Evolutionary conservation across 805 yeast species (phyloP).

Genomic region (Myxozyma melibiosi): DNA sequence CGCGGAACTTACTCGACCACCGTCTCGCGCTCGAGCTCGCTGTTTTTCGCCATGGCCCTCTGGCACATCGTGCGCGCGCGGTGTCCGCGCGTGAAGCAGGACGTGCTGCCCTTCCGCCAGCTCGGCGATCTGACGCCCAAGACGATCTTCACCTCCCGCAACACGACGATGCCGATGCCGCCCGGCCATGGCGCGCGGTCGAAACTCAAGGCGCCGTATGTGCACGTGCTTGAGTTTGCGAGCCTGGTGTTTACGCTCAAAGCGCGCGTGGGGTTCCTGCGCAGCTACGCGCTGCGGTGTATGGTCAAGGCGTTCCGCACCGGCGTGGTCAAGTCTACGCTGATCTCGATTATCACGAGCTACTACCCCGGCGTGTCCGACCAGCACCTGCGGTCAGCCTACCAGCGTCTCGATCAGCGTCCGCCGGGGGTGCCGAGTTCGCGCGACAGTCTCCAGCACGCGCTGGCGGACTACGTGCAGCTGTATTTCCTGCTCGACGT

Average conservation of each 20-base stretch:
- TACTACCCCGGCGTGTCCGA: slow-evolving; percentile 12
- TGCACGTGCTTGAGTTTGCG: slow-evolving; percentile 22
- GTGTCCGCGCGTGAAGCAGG: not conserved
- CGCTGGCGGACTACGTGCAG: slow-evolving; percentile 17
- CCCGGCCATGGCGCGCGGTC: not conserved
- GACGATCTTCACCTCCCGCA: slow-evolving; percentile 6
- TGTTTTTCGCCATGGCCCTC: slow-evolving; percentile 10
- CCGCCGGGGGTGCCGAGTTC: slow-evolving; percentile 1
- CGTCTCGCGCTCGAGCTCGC: not conserved
- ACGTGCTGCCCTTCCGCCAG: not conserved
- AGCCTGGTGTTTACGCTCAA: slow-evolving; percentile 5
- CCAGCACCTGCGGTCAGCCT: slow-evolving; percentile 10
- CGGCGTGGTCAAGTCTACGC: slow-evolving; percentile 5
- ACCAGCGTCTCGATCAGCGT: not conserved
- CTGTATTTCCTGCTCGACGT: slow-evolving; percentile 31
- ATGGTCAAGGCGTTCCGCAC: slow-evolving; percentile 15
- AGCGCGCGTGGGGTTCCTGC: slow-evolving; percentile 11
- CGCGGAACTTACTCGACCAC: slow-evolving; percentile 10
- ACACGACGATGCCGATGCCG: not conserved
- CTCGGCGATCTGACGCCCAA: slow-evolving; percentile 8
- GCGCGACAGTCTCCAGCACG: slow-evolving; percentile 10
- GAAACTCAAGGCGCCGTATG: not conserved
- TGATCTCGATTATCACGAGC: slow-evolving; percentile 14
- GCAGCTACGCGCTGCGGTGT: slow-evolving; percentile 5
- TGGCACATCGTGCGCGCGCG: not conserved